Evolutionary conservation across 2,329 filamentous ascomycete species (phyloP), one percentile per base, ranked within the genome.

Genomic region (Trichoderma hamatum): DNA sequence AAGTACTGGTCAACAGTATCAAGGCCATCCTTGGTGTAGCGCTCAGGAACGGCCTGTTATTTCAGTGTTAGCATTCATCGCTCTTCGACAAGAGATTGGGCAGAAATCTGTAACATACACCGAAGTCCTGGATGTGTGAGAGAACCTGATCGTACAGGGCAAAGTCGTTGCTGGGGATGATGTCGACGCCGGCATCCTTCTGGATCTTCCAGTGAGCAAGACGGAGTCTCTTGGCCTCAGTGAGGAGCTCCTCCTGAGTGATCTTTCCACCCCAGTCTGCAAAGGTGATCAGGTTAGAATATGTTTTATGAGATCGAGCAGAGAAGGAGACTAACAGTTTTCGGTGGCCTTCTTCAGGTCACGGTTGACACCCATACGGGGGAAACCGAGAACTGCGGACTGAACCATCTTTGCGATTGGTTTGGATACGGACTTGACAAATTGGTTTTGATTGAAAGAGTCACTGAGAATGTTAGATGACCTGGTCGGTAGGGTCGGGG

Each of bases 301-400:
- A 14, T 43, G 49, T 51, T 21, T n/a, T 5, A 28, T 46, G 61
- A 64, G 2, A 85, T 91, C 55, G 30, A 55, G 56, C 49, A 21
- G n/a, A 14, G 46, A 59, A n/a, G 49, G 84, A n/a, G 51, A 84
- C 85, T 80, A 75, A 87, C 85, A 99, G 82, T 95, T 93, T 85
- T 99, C 96, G 75, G 94, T 99, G 80, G 96, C 96, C 90, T 99
- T 99, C 92, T 99, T 99, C 82, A 99, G 90, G 88, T 99, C 96
- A 90, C 96, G 94, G 85, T 96, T 92, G 79, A 89, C 92, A 85
- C 96, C 96, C 93, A 98, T 97, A 81, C 96, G 95, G 83, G 96
- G 96, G 89, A 99, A 99, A 85, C 96, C 96, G 83, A 99, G 91
- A 83, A 99, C 88, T 76, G 96, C 85, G 74, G 87, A 89, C 79